A percentile compares a stretch with the other conserved stretches of the same genome.
Evolutionary conservation across 768 basidiomycete genomes (phyloP).

Genomic region (Cantharellus anzutake): DNA sequence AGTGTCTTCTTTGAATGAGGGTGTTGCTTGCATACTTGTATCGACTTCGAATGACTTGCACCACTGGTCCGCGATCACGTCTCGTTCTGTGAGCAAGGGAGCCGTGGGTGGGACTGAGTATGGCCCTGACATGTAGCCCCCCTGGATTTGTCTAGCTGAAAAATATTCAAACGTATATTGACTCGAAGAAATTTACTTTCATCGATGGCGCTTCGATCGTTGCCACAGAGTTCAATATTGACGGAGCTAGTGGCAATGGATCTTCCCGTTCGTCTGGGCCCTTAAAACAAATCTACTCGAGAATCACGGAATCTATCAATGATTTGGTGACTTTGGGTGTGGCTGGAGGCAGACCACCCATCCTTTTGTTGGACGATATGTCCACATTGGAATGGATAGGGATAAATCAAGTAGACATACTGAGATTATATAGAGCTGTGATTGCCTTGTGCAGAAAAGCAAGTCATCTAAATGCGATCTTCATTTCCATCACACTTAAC

Average conservation of each 20-base stretch:
- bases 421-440: slow-evolving; percentile 41
- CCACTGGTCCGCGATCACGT: slow-evolving; percentile 43
- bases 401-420: slow-evolving; percentile 29
- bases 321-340: background rate
- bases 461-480: background rate
- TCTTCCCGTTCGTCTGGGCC: no score
- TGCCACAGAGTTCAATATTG: no score
- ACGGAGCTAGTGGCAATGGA: no score
- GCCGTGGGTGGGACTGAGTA: slow-evolving; percentile 9
- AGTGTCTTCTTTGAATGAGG: slow-evolving; percentile 30
- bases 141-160: background rate
- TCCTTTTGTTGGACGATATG: background rate
- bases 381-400: slow-evolving; percentile 48
- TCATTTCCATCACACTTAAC: background rate
- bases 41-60: slow-evolving; percentile 36
- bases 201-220: background rate
- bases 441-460: slow-evolving; percentile 26
- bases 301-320: background rate
- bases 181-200: background rate
- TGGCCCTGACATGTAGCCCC: background rate
- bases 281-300: background rate
- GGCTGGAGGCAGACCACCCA: background rate
- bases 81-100: slow-evolving; percentile 34
- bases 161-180: background rate
- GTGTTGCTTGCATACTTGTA: slow-evolving; percentile 26